A percentile compares a stretch with the other conserved stretches of the same genome.
These are phyloP conservation scores for Bacidia rubella DNA, from an alignment of 495 filamentous ascomycete species.

Conservation along the genomic window DNA sequence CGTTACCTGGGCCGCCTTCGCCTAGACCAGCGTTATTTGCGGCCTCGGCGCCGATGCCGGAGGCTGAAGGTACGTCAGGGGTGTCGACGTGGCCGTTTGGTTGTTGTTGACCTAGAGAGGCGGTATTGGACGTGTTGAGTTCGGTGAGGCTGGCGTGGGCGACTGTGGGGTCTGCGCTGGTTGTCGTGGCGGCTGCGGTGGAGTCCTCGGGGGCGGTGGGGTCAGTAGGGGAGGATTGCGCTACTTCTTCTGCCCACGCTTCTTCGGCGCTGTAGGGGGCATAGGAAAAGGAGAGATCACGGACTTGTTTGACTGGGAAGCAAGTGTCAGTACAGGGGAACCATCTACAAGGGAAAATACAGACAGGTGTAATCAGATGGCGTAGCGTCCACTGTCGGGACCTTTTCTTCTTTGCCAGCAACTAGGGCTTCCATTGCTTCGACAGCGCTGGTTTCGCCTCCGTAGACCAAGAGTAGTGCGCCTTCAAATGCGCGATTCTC, in stretches of 20 bases:
- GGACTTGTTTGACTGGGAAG: constrained; percentile 26
- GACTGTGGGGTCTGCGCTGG: constrained; percentile 59
- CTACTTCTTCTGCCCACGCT: constrained; percentile 33
- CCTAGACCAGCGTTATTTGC: constrained; percentile 57
- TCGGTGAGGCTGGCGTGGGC: constrained; percentile 68
- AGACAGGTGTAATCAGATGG: constrained; percentile 63
- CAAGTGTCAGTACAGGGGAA: constrained; percentile 16
- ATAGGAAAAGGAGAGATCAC: constrained; percentile 36
- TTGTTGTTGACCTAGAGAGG: constrained; percentile 3
- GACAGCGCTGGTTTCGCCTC: constrained; percentile 70
- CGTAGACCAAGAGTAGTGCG: constrained; percentile 77
- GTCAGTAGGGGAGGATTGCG: constrained; percentile 27
- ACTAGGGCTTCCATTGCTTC: constrained; percentile 73
- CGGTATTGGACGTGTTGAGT: constrained; percentile 29
- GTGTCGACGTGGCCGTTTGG: constrained; percentile 27
- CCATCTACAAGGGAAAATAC: constrained; percentile 24
- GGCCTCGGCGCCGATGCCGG: constrained; percentile 40
- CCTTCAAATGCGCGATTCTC: constrained; percentile 84
- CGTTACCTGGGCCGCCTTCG: constrained; percentile 48
- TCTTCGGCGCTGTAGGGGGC: constrained; percentile 31
- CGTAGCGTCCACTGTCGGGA: constrained; percentile 49
- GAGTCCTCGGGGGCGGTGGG: constrained; percentile 27
- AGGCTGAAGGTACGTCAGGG: constrained; percentile 35
- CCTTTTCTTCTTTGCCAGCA: constrained; percentile 61
- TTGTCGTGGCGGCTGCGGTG: constrained; percentile 21